A percentile compares a stretch with the other conserved stretches of the same genome.
These are phyloP conservation scores for Tulasnella sp. DNA, from an alignment of 768 basidiomycete genomes.

Conservation along the genomic window DNA sequence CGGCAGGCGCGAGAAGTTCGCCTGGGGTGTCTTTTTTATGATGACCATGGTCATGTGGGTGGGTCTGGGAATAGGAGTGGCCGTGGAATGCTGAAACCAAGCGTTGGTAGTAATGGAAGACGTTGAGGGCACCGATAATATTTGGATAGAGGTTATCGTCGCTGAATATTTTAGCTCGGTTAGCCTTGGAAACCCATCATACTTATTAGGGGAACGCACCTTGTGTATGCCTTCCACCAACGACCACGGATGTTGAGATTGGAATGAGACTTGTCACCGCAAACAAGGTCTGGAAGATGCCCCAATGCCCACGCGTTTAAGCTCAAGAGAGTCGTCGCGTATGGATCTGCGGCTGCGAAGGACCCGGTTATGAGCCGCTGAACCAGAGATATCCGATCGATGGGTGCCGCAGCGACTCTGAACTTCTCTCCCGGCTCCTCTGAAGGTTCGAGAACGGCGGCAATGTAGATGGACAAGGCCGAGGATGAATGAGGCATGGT, in stretches of 20 bases:
- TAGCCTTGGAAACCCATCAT: background rate
- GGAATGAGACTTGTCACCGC: slow-evolving; percentile 5
- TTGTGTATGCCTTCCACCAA: slow-evolving; percentile 1
- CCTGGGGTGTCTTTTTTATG: background rate
- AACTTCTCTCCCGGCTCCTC: background rate
- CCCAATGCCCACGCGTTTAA: background rate
- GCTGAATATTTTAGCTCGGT: background rate
- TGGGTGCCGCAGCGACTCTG: background rate
- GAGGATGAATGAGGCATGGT: background rate
- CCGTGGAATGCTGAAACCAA: background rate
- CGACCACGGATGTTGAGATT: background rate
- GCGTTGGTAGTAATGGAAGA: background rate
- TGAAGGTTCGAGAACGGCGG: slow-evolving; percentile 11
- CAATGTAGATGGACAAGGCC: slow-evolving; percentile 2
- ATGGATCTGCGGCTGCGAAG: background rate
- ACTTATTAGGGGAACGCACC: background rate
- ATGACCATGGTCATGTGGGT: background rate
- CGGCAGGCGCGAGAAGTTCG: background rate
- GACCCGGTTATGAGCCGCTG: background rate
- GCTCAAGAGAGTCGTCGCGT: background rate
- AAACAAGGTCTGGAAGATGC: slow-evolving; percentile 1
- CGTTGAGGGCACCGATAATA: background rate
- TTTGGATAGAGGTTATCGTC: background rate
- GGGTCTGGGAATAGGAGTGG: background rate
- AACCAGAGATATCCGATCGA: slow-evolving; percentile 3